These are phyloP conservation scores for Gymnopilus dilepis DNA, from an alignment of 768 basidiomycete species.

Conservation along the genomic window DNA sequence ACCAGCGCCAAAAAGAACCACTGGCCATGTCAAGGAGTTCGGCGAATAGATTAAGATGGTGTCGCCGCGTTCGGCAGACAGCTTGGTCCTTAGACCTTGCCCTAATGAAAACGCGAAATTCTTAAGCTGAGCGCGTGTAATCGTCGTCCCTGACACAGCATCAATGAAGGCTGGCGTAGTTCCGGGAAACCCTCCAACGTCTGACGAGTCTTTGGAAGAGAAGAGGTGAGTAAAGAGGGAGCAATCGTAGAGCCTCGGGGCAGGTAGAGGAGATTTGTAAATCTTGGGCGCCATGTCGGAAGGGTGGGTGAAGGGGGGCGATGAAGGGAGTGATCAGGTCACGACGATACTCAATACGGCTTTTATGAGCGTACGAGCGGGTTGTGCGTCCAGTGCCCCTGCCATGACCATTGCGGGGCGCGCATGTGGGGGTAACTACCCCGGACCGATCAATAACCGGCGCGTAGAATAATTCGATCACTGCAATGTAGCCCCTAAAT, in stretches of 20 bases:
- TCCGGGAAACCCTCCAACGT: conserved; percentile 49
- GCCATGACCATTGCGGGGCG: neutral
- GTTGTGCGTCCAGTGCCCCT: neutral
- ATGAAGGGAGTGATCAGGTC: neutral
- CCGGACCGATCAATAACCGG: conserved; percentile 15
- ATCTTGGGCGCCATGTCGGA: conserved; percentile 45
- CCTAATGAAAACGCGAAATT: conserved; percentile 61
- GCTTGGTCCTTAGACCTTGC: conserved; percentile 57
- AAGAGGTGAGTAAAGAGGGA: conserved; percentile 60
- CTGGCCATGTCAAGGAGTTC: conserved; percentile 63
- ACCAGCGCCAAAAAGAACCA: conserved; percentile 53
- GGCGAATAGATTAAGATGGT: conserved; percentile 70
- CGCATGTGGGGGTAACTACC: conserved; percentile 1
- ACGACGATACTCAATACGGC: neutral
- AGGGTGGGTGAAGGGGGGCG: conserved; percentile 13
- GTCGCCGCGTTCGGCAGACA: conserved; percentile 51
- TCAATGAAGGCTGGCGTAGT: conserved; percentile 67
- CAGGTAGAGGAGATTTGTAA: conserved; percentile 50
- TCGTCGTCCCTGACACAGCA: conserved; percentile 55
- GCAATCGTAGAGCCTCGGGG: conserved; percentile 41
- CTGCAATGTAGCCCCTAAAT: neutral
- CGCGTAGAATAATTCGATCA: neutral
- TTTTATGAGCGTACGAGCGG: conserved; percentile 12
- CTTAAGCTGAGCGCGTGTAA: conserved; percentile 62
- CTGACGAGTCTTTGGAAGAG: conserved; percentile 32